Percentiles rank a stretch among this genome's conserved stretches.
These are phyloP conservation scores for Carex arenaria DNA, from an alignment of 202 grass and related monocot species.

Conservation along the genomic window DNA sequence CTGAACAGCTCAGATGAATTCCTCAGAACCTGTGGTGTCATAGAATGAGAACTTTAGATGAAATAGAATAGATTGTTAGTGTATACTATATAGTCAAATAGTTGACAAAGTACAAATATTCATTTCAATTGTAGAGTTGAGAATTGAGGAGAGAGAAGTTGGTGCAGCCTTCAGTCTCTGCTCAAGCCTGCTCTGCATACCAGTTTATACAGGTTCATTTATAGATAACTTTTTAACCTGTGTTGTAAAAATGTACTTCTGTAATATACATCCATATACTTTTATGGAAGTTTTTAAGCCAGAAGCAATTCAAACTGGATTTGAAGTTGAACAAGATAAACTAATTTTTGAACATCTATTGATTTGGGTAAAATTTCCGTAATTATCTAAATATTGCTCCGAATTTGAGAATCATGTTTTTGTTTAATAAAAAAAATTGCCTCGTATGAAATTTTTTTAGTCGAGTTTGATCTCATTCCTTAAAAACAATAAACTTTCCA, in stretches of 20 bases:
- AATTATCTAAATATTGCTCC: background rate
- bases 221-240: slow-evolving; percentile 13
- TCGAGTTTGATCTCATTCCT: background rate
- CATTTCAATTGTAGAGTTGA: slow-evolving; percentile 32
- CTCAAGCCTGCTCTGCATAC: slow-evolving; percentile 31
- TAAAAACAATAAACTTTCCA: background rate
- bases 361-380: background rate
- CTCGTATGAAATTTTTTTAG: background rate
- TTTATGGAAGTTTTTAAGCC: background rate
- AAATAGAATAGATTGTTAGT: background rate
- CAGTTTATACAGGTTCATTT: background rate
- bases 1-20: slow-evolving; percentile 62
- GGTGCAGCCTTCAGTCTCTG: slow-evolving; percentile 93
- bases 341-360: background rate
- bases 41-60: slow-evolving; percentile 20
- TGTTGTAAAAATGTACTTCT: slow-evolving; percentile 24
- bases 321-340: background rate
- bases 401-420: too few relatives aligned
- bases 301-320: background rate
- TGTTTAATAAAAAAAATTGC: background rate
- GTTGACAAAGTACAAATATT: slow-evolving; percentile 24
- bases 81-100: slow-evolving; percentile 7
- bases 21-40: slow-evolving; percentile 55
- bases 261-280: background rate
- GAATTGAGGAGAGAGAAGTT: slow-evolving; percentile 82